Evolutionary conservation across 768 basidiomycete genomes (phyloP).

Genomic region (Mycena maculata): DNA sequence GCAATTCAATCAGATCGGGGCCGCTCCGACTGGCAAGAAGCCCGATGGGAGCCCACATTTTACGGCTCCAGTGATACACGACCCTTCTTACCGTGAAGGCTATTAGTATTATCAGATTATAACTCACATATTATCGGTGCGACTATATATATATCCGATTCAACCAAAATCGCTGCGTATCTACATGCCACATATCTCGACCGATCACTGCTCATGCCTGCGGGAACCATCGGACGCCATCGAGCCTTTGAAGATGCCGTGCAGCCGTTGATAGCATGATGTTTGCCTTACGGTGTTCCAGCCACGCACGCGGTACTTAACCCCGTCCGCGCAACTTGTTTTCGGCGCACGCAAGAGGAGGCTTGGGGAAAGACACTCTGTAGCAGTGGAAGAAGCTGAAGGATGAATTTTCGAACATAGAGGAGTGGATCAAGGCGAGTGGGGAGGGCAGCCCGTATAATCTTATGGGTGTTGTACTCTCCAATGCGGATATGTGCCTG

Average conservation of each 20-base stretch:
- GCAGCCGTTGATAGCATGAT: neutral
- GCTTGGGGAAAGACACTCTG: neutral
- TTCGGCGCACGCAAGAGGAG: constrained; percentile 44
- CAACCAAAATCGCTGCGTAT: constrained; percentile 53
- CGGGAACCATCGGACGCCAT: constrained; percentile 35
- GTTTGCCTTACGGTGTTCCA: constrained; percentile 32
- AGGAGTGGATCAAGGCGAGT: constrained; percentile 3
- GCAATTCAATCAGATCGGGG: constrained; percentile 42
- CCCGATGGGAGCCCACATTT: constrained; percentile 41
- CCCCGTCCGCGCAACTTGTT: constrained; percentile 46
- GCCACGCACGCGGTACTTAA: constrained; percentile 38
- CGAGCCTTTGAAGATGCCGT: constrained; percentile 24
- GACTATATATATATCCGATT: too few relatives aligned
- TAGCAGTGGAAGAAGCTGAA: neutral
- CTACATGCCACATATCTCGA: constrained; percentile 56
- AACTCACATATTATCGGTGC: too few relatives aligned
- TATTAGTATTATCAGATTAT: too few relatives aligned
- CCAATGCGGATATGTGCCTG: neutral
- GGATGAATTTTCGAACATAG: constrained; percentile 2
- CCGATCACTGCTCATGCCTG: constrained; percentile 45
- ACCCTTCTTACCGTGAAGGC: too few relatives aligned
- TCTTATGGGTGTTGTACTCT: constrained; percentile 1
- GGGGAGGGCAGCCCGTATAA: too few relatives aligned
- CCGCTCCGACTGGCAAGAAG: constrained; percentile 37
- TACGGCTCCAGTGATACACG: constrained; percentile 56